These are phyloP conservation scores for Phaeosphaeria sp. DNA, from an alignment of 2,329 filamentous ascomycete genomes.

Conservation along the genomic window DNA sequence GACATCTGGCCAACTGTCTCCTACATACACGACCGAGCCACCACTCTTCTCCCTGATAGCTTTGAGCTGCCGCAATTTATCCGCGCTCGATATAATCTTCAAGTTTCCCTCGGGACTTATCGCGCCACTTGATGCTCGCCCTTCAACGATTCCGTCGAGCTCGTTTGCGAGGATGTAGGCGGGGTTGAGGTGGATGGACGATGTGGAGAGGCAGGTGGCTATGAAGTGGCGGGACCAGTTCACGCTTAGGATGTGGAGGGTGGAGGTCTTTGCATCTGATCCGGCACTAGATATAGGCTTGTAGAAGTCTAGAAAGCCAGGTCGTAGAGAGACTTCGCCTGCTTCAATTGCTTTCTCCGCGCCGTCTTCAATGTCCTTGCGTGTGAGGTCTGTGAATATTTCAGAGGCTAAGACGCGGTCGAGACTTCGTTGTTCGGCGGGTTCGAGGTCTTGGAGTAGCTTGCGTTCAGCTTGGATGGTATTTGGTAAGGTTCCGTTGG, in stretches of 20 bases:
- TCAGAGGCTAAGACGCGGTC: slow-evolving; percentile 47
- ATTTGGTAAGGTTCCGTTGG: slow-evolving; percentile 32
- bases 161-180: slow-evolving; percentile 29
- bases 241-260: slow-evolving; percentile 52
- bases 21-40: slow-evolving; percentile 51
- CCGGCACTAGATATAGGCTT: slow-evolving; percentile 25
- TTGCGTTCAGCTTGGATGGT: slow-evolving; percentile 45
- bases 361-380: slow-evolving; percentile 33
- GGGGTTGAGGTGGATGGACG: slow-evolving; percentile 1
- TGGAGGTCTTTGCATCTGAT: slow-evolving; percentile 4
- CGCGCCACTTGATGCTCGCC: slow-evolving; percentile 21
- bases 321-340: slow-evolving; percentile 44
- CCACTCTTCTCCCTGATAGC: slow-evolving; percentile 7
- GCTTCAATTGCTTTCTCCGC: slow-evolving; percentile 35
- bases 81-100: slow-evolving; percentile 46
- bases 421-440: slow-evolving; percentile 52
- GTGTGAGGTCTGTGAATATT: slow-evolving; percentile 50
- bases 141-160: slow-evolving; percentile 22
- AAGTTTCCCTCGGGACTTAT: slow-evolving; percentile 22
- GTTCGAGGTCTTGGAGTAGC: slow-evolving; percentile 46
- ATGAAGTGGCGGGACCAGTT: slow-evolving; percentile 58
- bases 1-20: slow-evolving; percentile 58
- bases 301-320: slow-evolving; percentile 43
- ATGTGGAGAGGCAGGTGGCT: slow-evolving; percentile 27
- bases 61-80: slow-evolving; percentile 48